These are phyloP conservation scores for Corylus heterophylla DNA, from an alignment of 306 rosid species.

Conservation along the genomic window DNA sequence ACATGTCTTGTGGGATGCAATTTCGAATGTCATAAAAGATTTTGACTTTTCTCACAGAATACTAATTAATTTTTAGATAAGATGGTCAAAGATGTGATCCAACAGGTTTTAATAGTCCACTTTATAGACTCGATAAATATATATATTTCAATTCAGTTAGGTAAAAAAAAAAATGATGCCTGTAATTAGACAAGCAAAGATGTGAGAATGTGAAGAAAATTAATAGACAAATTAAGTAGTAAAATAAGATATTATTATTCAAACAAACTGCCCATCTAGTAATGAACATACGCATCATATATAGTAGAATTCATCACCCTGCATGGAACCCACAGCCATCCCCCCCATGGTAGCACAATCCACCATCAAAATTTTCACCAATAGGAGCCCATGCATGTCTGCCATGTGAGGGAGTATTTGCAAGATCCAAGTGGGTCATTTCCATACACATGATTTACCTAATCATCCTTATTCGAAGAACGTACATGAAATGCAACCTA, in stretches of 20 bases:
- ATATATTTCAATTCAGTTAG: no score
- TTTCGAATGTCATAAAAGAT: no score
- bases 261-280: constrained; percentile 10
- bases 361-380: neutral
- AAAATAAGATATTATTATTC: neutral
- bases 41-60: no score
- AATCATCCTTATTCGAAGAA: constrained; percentile 23
- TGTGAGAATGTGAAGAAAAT: neutral
- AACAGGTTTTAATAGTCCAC: no score
- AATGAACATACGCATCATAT: constrained; percentile 18
- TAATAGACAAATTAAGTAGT: neutral
- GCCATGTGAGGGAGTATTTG: constrained; percentile 29
- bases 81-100: no score
- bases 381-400: neutral
- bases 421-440: constrained; percentile 18
- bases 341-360: neutral
- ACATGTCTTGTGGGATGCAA: no score
- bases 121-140: neutral
- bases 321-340: constrained; percentile 16
- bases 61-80: no score
- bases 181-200: neutral
- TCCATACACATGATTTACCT: constrained; percentile 20
- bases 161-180: no score
- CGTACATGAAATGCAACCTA: constrained; percentile 20
- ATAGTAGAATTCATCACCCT: constrained; percentile 6